These are phyloP conservation scores for Auricularia heimuer DNA, from an alignment of 768 basidiomycete genomes.

Conservation along the genomic window DNA sequence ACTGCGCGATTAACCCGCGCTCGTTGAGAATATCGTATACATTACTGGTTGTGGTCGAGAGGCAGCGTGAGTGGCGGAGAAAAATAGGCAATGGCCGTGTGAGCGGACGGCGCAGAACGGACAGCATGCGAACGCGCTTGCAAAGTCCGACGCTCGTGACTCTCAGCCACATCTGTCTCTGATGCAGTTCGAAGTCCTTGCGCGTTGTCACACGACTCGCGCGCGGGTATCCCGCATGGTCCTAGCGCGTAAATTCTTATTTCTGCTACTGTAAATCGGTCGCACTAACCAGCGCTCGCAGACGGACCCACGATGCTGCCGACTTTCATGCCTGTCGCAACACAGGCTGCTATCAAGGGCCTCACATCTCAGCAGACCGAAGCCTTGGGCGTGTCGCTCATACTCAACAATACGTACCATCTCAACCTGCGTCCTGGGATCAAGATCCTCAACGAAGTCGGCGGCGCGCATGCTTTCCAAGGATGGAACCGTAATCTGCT, in stretches of 20 bases:
- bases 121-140: neutral
- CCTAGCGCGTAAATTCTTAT: constrained; percentile 52
- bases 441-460: constrained; percentile 57
- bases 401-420: constrained; percentile 88
- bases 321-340: constrained; percentile 91
- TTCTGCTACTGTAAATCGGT: neutral
- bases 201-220: constrained; percentile 69
- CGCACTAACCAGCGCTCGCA: constrained; percentile 17
- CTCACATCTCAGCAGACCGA: constrained; percentile 81
- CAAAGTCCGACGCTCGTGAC: neutral
- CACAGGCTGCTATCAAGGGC: constrained; percentile 87
- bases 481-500: constrained; percentile 80
- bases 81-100: neutral
- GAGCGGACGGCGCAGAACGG: neutral
- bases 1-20: neutral
- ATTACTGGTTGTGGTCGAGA: neutral
- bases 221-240: constrained; percentile 83
- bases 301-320: constrained; percentile 78
- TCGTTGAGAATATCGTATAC: neutral
- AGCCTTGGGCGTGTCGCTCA: constrained; percentile 68
- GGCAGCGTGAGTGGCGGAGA: neutral
- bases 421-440: constrained; percentile 79
- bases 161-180: no score
- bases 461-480: constrained; percentile 86
- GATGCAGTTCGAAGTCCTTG: constrained; percentile 79